Evolutionary conservation across 495 filamentous ascomycete genomes (phyloP), one percentile per base, ranked within the genome.

Genomic region (Pseudomonodictys pantanalensis): DNA sequence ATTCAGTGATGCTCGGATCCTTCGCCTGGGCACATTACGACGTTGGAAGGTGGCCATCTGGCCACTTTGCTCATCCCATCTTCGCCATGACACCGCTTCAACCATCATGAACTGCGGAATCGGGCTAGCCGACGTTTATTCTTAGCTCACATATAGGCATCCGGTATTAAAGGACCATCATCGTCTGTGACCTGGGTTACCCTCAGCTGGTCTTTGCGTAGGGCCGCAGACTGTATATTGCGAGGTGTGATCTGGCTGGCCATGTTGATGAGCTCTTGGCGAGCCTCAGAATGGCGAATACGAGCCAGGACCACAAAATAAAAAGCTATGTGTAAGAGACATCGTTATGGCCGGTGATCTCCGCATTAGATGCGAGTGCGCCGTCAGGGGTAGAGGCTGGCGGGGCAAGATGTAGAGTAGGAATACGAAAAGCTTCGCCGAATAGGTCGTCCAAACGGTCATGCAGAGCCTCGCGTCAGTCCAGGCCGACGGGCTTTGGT

Each of bases 401-500:
- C 17, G 24, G 30, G 35, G 33, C 23, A 48, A 33, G 20, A n/a
- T 10, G 25, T 52, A 63, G 29, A 63, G 60, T 57, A 44, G 10
- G 3, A 50, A 64, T 64, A 64, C 61, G 61, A 64, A 46, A 64
- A 64, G 61, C 61, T 64, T 59, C 41, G 55, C 38, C 28, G 10
- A 39, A 33, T 54, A 58, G 39, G 47, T 54, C n/a, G n/a, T n/a
- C n/a, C n/a, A n/a, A n/a, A n/a, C n/a, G n/a, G n/a, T 58, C 50
- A 64, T 64, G 58, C 54, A 35, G n/a, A 20, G 17, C 9, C 30
- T 24, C n/a, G 15, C 17, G 20, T 9, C 49, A 10, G 6, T 26
- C 52, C 52, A 15, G 15, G 30, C 3, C 17, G 11, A 18, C 39
- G n/a, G 9, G 10, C 17, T 17, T 25, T 23, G 9, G 18, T 51